These are phyloP conservation scores for Pythium volutum DNA, from an alignment of 352 stramenopile species.

Conservation along the genomic window DNA sequence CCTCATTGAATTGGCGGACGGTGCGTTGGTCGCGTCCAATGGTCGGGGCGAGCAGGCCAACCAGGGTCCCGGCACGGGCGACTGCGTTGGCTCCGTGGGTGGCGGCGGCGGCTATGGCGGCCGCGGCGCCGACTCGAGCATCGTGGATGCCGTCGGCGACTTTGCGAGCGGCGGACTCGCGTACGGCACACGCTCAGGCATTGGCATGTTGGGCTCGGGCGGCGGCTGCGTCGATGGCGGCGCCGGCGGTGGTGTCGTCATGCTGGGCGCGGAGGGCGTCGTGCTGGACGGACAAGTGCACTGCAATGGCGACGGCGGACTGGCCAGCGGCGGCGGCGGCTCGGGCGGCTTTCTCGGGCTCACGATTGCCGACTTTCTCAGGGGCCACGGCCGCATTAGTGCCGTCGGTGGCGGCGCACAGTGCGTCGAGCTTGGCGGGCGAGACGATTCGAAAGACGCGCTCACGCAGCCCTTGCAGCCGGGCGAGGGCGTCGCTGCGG, in stretches of 20 bases:
- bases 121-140: conserved; percentile 62
- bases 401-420: conserved; percentile 63
- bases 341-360: conserved; percentile 72
- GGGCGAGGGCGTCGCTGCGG: too few relatives aligned
- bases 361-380: conserved; percentile 52
- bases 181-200: conserved; percentile 63
- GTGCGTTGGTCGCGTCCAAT: conserved; percentile 51
- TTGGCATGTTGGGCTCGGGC: conserved; percentile 68
- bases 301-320: conserved; percentile 60
- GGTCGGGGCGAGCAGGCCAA: conserved; percentile 61
- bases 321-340: conserved; percentile 58
- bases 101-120: conserved; percentile 70
- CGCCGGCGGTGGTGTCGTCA: conserved; percentile 63
- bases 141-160: conserved; percentile 46
- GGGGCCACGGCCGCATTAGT: conserved; percentile 59
- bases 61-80: conserved; percentile 57
- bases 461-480: background rate
- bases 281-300: conserved; percentile 67
- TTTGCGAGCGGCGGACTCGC: conserved; percentile 60
- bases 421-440: conserved; percentile 29
- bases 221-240: conserved; percentile 66
- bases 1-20: conserved; percentile 39
- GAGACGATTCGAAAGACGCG: background rate
- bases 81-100: conserved; percentile 53
- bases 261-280: conserved; percentile 56